Conservation (phyloP, 345 rosid genomes). For the Citrus glauca region DNA sequence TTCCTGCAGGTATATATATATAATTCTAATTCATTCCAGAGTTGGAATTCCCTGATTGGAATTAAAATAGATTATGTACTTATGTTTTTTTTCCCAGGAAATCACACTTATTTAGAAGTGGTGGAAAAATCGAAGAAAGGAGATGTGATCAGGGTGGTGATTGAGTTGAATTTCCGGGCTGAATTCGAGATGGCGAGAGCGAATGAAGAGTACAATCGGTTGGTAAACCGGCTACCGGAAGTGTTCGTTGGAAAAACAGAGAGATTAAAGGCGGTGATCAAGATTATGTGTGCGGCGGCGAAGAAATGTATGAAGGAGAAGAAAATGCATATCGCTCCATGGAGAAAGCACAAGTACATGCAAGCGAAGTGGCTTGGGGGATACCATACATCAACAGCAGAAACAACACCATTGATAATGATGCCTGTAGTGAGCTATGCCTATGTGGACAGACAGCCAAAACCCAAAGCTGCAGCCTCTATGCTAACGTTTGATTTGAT, state of each 20-base stretch:
- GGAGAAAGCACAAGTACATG: slow-evolving; percentile 90
- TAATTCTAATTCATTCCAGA: not conserved
- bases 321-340: slow-evolving; percentile 85
- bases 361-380: slow-evolving; percentile 84
- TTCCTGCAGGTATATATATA: slow-evolving; percentile 54
- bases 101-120: slow-evolving; percentile 62
- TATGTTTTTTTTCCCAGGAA: slow-evolving; percentile 38
- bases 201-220: slow-evolving; percentile 52
- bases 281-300: slow-evolving; percentile 62
- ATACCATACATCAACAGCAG: slow-evolving; percentile 25
- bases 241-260: slow-evolving; percentile 72
- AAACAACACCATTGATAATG: slow-evolving; percentile 13
- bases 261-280: slow-evolving; percentile 59
- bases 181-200: slow-evolving; percentile 88
- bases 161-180: slow-evolving; percentile 66
- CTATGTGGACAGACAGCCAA: slow-evolving; percentile 28
- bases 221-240: slow-evolving; percentile 50
- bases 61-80: not conserved
- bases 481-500: slow-evolving; percentile 61
- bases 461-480: slow-evolving; percentile 70
- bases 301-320: slow-evolving; percentile 78
- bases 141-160: slow-evolving; percentile 42
- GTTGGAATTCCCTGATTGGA: no score
- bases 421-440: slow-evolving; percentile 14
- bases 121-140: slow-evolving; percentile 48